Evolutionary conservation across 2,329 filamentous ascomycete genomes (phyloP), one percentile per base, ranked within the genome.

Genomic region (Claviceps sp.): DNA sequence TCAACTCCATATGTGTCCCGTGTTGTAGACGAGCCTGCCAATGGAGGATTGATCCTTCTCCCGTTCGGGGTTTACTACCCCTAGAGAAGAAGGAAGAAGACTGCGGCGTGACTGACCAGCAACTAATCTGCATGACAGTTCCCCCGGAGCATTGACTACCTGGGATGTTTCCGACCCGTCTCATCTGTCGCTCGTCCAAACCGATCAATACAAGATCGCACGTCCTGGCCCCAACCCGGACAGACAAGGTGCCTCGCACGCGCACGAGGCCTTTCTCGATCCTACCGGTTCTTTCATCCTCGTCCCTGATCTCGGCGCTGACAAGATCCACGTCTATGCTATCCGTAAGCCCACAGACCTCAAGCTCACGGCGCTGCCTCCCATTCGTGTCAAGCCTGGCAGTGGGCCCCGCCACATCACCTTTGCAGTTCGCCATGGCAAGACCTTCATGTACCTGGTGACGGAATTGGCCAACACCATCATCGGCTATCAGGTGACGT

Each of bases 221-320:
- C 59, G 63, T 7, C 65, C 69, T 4, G 70, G 70, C 1, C 60
- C 69, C 37, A 61, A 67, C 51, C 61, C 67, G 2, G 61, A 65
- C 5, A 75, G 77, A 50, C 79, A 85, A 64, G 70, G 77, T 43
- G 69, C 72, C 6, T 70, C 82, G 2, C 80, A 84, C 61, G 81
- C 82, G 18, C 83, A 86, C 64, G 68, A 84, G 61, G 74, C 77
- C n/a, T 63, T 84, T 50, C 62, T 83, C 37, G 84, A 87, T 61
- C 84, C 83, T 6, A 83, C 78, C 2, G 77, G 75, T 5, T 60
- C 70, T n/a, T 87, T 77, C 63, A 59, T 86, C 30, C 60, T 86
- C 8, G 74, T 81, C 8, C 82, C 83, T 1, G 84, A 87, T 58
- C 72, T 89, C 5, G 80, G 84, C 42, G 72, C 76, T 52, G 84